phyloP scores from a whole-genome alignment of 352 stramenopile species.

The Phytopythium boreale region DNA sequence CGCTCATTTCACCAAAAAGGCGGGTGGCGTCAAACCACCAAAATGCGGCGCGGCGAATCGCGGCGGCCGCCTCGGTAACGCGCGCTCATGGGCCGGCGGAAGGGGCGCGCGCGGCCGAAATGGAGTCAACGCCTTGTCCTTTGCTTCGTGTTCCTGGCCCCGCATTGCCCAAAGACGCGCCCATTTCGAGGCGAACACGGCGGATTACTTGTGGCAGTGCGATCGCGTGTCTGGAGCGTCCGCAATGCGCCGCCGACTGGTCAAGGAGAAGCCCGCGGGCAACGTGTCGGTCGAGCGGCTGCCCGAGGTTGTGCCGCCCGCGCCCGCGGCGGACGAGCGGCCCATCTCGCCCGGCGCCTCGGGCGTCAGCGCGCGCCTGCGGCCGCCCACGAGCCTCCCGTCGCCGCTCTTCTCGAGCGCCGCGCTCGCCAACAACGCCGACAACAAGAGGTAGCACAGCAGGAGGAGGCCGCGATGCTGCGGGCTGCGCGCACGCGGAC shows the following conservation, averaged over 20 bases:
- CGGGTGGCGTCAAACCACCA: too few relatives aligned
- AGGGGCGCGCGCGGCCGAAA: not conserved
- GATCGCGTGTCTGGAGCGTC: not conserved
- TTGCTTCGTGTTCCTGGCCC: not conserved
- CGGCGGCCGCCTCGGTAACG: not conserved
- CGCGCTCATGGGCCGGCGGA: not conserved
- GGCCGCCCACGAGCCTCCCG: conserved; percentile 4
- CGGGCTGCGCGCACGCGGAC: not conserved
- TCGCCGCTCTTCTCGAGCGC: conserved; percentile 2
- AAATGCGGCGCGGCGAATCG: not conserved
- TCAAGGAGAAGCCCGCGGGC: conserved; percentile 15
- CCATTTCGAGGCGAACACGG: not conserved
- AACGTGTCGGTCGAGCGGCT: conserved; percentile 11
- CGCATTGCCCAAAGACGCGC: not conserved
- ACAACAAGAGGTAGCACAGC: conserved; percentile 4
- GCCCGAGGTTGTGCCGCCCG: conserved; percentile 17
- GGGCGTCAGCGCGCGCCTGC: not conserved
- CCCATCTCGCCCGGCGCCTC: not conserved
- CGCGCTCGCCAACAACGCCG: not conserved
- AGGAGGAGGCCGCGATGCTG: not conserved
- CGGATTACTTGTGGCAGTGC: not conserved
- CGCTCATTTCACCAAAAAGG: not conserved
- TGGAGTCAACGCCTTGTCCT: not conserved
- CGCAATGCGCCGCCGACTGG: conserved; percentile 21
- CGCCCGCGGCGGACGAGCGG: conserved; percentile 7